Base-by-base conservation (phyloP, 139 green algal genomes). In the Volvox africanus region DNA sequence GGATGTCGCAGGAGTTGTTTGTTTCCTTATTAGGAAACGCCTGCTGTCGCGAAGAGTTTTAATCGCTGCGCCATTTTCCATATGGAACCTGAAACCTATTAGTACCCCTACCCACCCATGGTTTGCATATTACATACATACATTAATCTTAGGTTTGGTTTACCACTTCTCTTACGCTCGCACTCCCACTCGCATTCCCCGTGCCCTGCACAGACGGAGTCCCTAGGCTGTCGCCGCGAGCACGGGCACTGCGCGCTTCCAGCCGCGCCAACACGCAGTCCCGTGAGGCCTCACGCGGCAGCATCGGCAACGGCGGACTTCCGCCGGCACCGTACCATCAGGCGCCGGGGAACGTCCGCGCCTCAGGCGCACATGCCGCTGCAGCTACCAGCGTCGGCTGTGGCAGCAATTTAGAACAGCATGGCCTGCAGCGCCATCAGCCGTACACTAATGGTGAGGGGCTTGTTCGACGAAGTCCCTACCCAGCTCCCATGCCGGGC, bases 171-270 rank as follows among this genome's bases (percentile, higher is more conserved):
- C n/a, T n/a, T n/a, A n/a, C n/a, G n/a, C 69, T 78, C 69, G 69
- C 30, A 78, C 69, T 26, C 37, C 2, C 26, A 1, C 55, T 1
- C 55, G 24, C 37, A 26, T 33, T 32, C 35, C 37, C 37, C 37
- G 11, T 28, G 81, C 30, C 67, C 44, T 55, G 44, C 44, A 55
- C 89, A 90, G 89, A 88, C 67, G 76, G 67, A 44, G 79, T 75
- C 61, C 87, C 89, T 33, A 75, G 89, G 17, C 36, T 93, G 11
- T 93, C 89, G 1, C 89, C 89, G 24, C 89, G 89, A 26, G 78
- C 16, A 5, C 36, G 78, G 28, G 78, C 78, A 37, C 78, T 84
- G 37, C 78, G 78, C 37, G 78, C 78, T 35, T 81, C 75, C 30
- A 61, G 13, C n/a, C 75, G 75, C 30, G 75, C 75, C 75, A 2